Evolutionary conservation across 352 stramenopile genomes (phyloP), one percentile per base, ranked within the genome.

Genomic region (Phytophthora idaei): DNA sequence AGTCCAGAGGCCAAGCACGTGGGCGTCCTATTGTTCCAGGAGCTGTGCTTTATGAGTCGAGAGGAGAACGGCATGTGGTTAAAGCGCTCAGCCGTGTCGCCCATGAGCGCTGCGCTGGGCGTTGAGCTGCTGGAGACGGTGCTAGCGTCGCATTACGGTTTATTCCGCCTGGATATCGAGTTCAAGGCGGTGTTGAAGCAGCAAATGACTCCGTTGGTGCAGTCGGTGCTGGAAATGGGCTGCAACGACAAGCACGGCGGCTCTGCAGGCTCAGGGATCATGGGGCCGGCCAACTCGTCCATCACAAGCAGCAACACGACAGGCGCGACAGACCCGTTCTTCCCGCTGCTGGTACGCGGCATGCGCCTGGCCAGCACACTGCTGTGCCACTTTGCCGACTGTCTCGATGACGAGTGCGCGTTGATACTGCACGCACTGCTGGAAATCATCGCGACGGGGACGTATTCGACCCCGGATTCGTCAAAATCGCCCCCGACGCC

Each of bases 11-110:
- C 88, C 41, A 96, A 94, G 56, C 87, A 83, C 29, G 86, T 93
- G 2, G 86, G 88, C 5, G 85, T 96, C 31, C 61, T 96, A 50
- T 78, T 96, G 34, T 95, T 96, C 63, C 87, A 96, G 62, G 89
- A 96, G 59, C 67, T 96, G 29, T 96, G 87, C 59, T 90, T 92
- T 47, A 84, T 95, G 74, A 93, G 87, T 66, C 85, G 85, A 42
- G 87, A 95, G 51, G 85, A 95, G 66, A 90, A 83, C 37, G 87
- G 87, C 15, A 77, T 92, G 67, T 95, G 83, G 83, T 70, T 96
- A n/a, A 96, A 96, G 54, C 82, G 87, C 42, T 87, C 85, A 15
- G 70, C 80, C 1, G 78, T 84, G 44, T 96, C 89, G 34, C 78
- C 86, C 0, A 90, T 95, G 84, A 92, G 76, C 48, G 78, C 85